phyloP scores from a whole-genome alignment of 345 rosid species.

The Schrenkiella parvula region DNA sequence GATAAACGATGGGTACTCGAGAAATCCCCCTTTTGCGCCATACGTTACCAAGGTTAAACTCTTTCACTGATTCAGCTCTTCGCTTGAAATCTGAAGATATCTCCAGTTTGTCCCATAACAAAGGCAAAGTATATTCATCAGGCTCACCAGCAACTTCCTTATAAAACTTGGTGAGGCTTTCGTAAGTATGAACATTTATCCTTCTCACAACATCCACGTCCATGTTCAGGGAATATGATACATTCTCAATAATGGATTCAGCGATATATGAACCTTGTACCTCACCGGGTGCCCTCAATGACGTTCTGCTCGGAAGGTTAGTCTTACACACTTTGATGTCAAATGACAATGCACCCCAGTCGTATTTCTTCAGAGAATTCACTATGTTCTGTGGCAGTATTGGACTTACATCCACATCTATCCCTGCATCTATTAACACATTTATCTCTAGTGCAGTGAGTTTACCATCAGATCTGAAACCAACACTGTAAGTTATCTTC shows the following conservation, averaged over 20 bases:
- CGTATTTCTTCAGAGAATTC: constrained; percentile 52
- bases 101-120: constrained; percentile 67
- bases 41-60: constrained; percentile 48
- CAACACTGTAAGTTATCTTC: constrained; percentile 78
- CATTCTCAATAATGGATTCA: constrained; percentile 73
- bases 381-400: constrained; percentile 44
- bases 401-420: constrained; percentile 52
- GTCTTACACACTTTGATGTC: constrained; percentile 85
- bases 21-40: constrained; percentile 86
- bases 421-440: constrained; percentile 66
- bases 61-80: constrained; percentile 48
- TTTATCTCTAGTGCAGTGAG: constrained; percentile 62
- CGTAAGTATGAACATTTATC: constrained; percentile 57
- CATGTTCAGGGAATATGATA: constrained; percentile 67
- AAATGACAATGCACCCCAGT: constrained; percentile 83
- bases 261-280: constrained; percentile 80
- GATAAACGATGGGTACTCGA: constrained; percentile 54
- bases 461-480: constrained; percentile 80
- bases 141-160: constrained; percentile 43
- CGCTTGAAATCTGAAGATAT: constrained; percentile 42
- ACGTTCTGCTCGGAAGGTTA: constrained; percentile 65
- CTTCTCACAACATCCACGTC: constrained; percentile 63
- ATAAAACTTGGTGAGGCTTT: constrained; percentile 57
- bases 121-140: constrained; percentile 60
- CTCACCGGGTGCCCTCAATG: constrained; percentile 90